Percentiles rank a stretch among this genome's conserved stretches.
Conservation (phyloP, 1,284 basidiomycete species). For the Puccinia hordei region DNA sequence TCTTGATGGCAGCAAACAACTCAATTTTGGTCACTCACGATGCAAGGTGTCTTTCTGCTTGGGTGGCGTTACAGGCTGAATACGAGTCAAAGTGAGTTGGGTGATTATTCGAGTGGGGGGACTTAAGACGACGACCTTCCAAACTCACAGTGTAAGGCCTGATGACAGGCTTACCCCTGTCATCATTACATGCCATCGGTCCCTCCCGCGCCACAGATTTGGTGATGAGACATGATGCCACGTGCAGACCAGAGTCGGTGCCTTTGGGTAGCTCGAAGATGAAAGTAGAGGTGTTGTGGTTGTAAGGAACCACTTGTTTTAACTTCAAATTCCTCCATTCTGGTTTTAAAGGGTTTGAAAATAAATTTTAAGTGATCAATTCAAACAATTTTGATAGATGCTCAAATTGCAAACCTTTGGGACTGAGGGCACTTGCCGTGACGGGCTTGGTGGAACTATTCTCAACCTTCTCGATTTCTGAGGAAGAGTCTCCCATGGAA, state of each 20-base stretch:
- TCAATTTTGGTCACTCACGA: slow-evolving; percentile 72
- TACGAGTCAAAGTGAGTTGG: neutral
- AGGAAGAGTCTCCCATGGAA: neutral
- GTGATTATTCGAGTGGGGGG: slow-evolving; percentile 55
- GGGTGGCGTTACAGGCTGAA: slow-evolving; percentile 46
- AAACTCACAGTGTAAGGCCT: slow-evolving; percentile 63
- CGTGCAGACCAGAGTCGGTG: slow-evolving; percentile 74
- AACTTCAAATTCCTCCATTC: slow-evolving; percentile 49
- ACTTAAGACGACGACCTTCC: slow-evolving; percentile 75
- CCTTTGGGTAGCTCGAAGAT: slow-evolving; percentile 82
- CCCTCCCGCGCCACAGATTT: slow-evolving; percentile 62
- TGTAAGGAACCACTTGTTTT: slow-evolving; percentile 47
- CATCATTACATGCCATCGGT: slow-evolving; percentile 62
- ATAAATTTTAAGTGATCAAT: neutral
- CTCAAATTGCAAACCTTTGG: slow-evolving; percentile 4
- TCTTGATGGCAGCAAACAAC: neutral
- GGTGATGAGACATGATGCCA: slow-evolving; percentile 66
- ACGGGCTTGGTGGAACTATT: neutral
- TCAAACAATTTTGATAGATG: neutral
- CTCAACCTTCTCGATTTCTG: neutral
- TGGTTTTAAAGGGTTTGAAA: neutral
- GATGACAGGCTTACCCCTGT: slow-evolving; percentile 84
- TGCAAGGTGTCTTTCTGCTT: slow-evolving; percentile 28
- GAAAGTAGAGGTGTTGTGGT: slow-evolving; percentile 64
- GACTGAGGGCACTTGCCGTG: slow-evolving; percentile 18